Conservation (phyloP, 2,329 filamentous ascomycete genomes). For the Pseudogymnoascus verrucosus region DNA sequence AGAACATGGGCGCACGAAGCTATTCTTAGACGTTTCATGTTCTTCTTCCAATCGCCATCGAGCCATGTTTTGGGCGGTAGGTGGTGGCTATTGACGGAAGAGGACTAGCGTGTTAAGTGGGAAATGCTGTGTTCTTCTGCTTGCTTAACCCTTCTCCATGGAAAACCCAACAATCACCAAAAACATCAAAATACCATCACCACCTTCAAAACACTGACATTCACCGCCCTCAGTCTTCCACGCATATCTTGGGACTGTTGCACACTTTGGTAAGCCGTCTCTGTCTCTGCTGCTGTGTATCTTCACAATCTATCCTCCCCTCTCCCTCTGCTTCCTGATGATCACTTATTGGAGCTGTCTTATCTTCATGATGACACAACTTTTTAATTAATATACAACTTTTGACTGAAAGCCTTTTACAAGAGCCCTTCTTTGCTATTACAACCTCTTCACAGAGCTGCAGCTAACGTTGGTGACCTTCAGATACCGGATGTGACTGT, state of each 20-base stretch:
- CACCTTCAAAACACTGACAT: background rate
- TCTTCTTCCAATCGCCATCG: slow-evolving; percentile 6
- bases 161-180: background rate
- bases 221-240: background rate
- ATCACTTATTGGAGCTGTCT: slow-evolving; percentile 33
- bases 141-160: background rate
- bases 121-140: background rate
- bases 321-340: slow-evolving; percentile 4
- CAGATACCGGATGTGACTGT: slow-evolving; percentile 5
- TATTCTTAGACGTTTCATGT: slow-evolving; percentile 9
- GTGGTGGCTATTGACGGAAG: background rate
- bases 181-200: background rate
- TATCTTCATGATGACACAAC: slow-evolving; percentile 26
- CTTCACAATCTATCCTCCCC: background rate
- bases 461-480: slow-evolving; percentile 4
- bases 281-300: background rate
- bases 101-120: background rate
- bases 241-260: background rate
- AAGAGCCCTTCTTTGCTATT: background rate
- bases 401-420: slow-evolving; percentile 12
- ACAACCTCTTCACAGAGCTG: background rate
- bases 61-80: background rate
- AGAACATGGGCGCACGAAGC: slow-evolving; percentile 3
- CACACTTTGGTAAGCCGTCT: background rate
- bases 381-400: slow-evolving; percentile 24